phyloP scores from a whole-genome alignment of 306 rosid species.

The Castanopsis chinensis region DNA sequence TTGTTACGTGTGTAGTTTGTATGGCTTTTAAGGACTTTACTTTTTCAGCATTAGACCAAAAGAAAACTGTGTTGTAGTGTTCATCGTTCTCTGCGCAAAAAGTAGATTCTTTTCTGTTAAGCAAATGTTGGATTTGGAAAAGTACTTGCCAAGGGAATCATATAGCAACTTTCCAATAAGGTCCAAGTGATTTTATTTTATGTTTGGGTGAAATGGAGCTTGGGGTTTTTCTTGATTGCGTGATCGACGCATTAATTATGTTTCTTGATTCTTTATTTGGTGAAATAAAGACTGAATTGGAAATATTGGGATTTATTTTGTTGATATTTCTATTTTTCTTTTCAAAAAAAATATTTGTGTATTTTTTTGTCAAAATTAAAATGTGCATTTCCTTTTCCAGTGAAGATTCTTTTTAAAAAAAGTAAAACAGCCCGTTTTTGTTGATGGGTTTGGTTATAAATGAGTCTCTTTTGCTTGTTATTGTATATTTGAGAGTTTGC shows the following conservation, averaged over 20 bases:
- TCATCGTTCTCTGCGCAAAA: background rate
- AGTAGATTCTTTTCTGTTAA: background rate
- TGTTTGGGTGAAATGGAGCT: background rate
- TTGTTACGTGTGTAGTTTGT: background rate
- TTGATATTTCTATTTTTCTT: background rate
- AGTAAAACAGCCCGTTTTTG: background rate
- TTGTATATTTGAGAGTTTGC: slow-evolving; percentile 10
- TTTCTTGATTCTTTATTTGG: slow-evolving; percentile 17
- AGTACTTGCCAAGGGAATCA: background rate
- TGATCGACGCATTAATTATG: slow-evolving; percentile 1
- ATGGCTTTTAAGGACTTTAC: background rate
- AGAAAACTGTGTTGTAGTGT: background rate
- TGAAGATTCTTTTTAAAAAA: background rate
- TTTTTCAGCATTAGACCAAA: background rate
- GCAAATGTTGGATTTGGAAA: background rate
- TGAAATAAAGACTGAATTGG: slow-evolving; percentile 9
- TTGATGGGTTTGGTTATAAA: slow-evolving; percentile 11
- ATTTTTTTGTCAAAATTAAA: too few species aligned
- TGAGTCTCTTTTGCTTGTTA: slow-evolving; percentile 11
- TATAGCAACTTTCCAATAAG: background rate
- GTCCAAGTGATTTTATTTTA: background rate
- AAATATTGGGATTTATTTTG: background rate
- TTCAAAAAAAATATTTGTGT: background rate
- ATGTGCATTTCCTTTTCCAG: background rate
- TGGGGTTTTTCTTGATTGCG: background rate